A percentile compares a stretch with the other conserved stretches of the same genome.
phyloP scores from a whole-genome alignment of 2,329 filamentous ascomycete species.

The Cercospora sesami region DNA sequence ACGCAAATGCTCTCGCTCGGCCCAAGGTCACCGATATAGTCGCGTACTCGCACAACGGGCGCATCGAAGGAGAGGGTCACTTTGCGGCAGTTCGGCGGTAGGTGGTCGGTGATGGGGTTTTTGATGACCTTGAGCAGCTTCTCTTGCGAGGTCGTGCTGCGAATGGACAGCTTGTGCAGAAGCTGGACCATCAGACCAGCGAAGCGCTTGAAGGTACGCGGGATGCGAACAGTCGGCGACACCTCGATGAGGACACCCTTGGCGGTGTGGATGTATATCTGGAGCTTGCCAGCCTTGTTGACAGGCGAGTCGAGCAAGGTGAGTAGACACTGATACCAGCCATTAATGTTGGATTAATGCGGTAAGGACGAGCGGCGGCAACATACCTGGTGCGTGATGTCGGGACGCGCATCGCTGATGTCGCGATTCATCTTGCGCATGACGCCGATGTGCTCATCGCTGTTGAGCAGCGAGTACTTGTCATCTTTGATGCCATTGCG shows the following conservation, averaged over 20 bases:
- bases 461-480: slow-evolving; percentile 97
- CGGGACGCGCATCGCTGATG: slow-evolving; percentile 94
- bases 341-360: slow-evolving; percentile 29
- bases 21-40: slow-evolving; percentile 79
- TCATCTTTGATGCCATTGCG: slow-evolving; percentile 66
- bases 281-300: slow-evolving; percentile 96
- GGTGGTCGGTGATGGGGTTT: slow-evolving; percentile 95
- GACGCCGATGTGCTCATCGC: slow-evolving; percentile 97
- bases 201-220: slow-evolving; percentile 97
- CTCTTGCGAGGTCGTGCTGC: slow-evolving; percentile 94
- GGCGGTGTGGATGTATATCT: slow-evolving; percentile 98
- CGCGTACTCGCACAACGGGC: slow-evolving; percentile 78
- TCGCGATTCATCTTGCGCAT: slow-evolving; percentile 99
- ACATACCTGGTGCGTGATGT: slow-evolving; percentile 93
- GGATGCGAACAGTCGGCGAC: slow-evolving; percentile 95
- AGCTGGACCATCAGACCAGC: slow-evolving; percentile 98
- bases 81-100: slow-evolving; percentile 96
- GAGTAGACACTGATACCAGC: slow-evolving; percentile 73
- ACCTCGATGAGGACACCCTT: slow-evolving; percentile 98
- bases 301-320: slow-evolving; percentile 96
- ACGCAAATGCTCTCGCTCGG: slow-evolving; percentile 93
- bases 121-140: slow-evolving; percentile 97
- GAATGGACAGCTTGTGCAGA: slow-evolving; percentile 90
- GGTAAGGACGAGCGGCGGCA: slow-evolving; percentile 18
- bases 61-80: slow-evolving; percentile 95